Evolutionary conservation across 1,284 basidiomycete genomes (phyloP).

Genomic region (Fomitopsis pinicola): DNA sequence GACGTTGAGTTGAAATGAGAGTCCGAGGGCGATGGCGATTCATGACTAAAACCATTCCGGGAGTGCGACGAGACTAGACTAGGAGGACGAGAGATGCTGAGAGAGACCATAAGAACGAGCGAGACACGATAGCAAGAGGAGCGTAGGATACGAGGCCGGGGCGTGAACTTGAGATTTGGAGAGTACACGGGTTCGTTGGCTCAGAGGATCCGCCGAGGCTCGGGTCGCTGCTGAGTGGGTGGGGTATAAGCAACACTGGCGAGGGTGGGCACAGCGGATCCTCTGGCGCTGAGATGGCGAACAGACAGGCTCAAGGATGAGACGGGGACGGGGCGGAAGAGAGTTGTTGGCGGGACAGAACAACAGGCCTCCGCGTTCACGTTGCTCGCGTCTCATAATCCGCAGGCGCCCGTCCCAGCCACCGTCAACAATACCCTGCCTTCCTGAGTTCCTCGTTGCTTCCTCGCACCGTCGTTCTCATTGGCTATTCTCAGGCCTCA

Average conservation of each 20-base stretch:
- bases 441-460: neutral
- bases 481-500: neutral
- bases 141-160: slow-evolving; percentile 14
- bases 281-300: slow-evolving; percentile 23
- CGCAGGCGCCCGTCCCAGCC: neutral
- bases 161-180: slow-evolving; percentile 7
- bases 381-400: neutral
- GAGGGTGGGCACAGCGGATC: slow-evolving; percentile 47
- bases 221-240: slow-evolving; percentile 32
- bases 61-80: slow-evolving; percentile 28
- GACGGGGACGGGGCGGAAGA: neutral
- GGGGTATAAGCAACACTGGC: slow-evolving; percentile 40
- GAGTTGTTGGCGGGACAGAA: neutral
- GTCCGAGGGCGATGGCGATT: slow-evolving; percentile 35
- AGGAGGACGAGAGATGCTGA: slow-evolving; percentile 36
- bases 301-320: slow-evolving; percentile 3
- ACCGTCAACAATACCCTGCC: neutral
- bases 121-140: slow-evolving; percentile 26
- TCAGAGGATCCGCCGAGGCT: slow-evolving; percentile 52
- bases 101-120: slow-evolving; percentile 39
- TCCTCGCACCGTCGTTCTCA: too few relatives aligned
- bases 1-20: slow-evolving; percentile 38
- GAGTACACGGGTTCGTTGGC: slow-evolving; percentile 14
- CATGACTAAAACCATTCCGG: slow-evolving; percentile 23
- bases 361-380: neutral